Evolutionary conservation across 768 basidiomycete genomes (phyloP), one percentile per base, ranked within the genome.

Genomic region (Serendipita sp.): DNA sequence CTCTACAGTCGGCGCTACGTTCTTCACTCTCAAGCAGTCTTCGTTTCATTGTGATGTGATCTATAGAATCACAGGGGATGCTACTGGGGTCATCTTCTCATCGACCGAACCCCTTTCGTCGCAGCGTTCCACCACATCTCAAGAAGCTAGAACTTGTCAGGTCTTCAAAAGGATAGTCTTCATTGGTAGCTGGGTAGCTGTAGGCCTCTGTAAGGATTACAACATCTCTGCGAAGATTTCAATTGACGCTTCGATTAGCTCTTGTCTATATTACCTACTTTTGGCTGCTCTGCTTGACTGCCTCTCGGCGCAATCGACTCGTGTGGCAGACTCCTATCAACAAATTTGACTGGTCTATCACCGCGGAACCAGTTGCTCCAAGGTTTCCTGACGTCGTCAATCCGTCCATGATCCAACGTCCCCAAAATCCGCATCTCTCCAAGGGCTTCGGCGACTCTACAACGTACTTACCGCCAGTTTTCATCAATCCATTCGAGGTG

Each of bases 341-440:
- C 26, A 22, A 33, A 11, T 58, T 58, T 31, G 53, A 58, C 20
- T 58, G 53, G 53, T 28, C 53, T n/a, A 58, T 58, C 53, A 58
- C 53, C n/a, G 22, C 53, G 24, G 26, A 58, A 24, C 53, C 53
- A 1, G 33, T 3, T 11, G 3, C n/a, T 9, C 53, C 53, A 22
- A 58, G 30, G 9, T 58, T 26, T 4, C 53, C 53, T n/a, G 53
- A 58, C 53, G 11, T 58, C 4, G 33, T 58, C 13, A n/a, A 34
- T 33, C 53, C 53, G 9, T 22, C 22, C 26, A 58, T 58, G 53
- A 58, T 58, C 53, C 24, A 58, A 58, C 53, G 53, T 20, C 53
- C 53, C 11, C 26, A 34, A 33, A 58, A 58, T 33, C 53, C 53
- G 4, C 53, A 58, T 31, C n/a, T 58, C 4, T 58, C 53, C 17